A percentile compares a stretch with the other conserved stretches of the same genome.
Conservation (phyloP, 2,329 filamentous ascomycete species). For the Fusarium phyllophilum region DNA sequence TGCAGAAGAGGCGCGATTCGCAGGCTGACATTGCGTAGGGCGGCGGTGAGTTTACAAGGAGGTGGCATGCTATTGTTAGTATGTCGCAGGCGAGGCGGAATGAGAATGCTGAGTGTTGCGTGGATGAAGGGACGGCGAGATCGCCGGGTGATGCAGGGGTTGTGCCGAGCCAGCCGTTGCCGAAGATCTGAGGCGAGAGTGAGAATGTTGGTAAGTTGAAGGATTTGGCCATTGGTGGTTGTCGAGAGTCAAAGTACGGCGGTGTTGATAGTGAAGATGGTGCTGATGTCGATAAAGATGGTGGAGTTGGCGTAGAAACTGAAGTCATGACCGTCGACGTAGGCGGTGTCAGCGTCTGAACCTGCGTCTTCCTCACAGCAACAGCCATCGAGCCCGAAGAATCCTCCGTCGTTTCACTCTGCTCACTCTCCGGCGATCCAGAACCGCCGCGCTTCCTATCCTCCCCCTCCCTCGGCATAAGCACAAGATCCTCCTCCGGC, state of each 20-base stretch:
- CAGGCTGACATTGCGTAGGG: background rate
- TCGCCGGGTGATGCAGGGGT: conserved; percentile 23
- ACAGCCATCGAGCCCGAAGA: conserved; percentile 11
- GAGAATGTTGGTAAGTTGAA: conserved; percentile 8
- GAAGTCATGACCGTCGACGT: background rate
- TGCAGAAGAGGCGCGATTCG: conserved; percentile 35
- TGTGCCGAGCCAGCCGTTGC: conserved; percentile 38
- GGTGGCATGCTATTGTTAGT: conserved; percentile 34
- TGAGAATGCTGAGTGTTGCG: conserved; percentile 30
- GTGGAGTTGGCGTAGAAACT: background rate
- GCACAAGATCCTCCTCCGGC: conserved; percentile 34
- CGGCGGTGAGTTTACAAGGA: conserved; percentile 29
- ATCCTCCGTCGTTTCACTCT: conserved; percentile 16
- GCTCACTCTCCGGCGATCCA: conserved; percentile 15
- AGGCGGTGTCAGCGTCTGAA: background rate
- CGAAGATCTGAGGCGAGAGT: conserved; percentile 37
- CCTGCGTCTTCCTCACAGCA: conserved; percentile 1
- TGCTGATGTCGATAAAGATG: background rate
- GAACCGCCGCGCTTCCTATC: background rate
- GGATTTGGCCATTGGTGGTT: conserved; percentile 7
- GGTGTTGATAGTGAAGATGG: conserved; percentile 5
- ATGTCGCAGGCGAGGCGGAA: conserved; percentile 34
- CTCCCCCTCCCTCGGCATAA: conserved; percentile 4
- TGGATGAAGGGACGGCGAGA: background rate
- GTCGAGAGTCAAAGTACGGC: conserved; percentile 1